Percentiles rank a stretch among this genome's conserved stretches.
phyloP scores from a whole-genome alignment of 179 eudicot species.

The Heliamphora pulchella region DNA sequence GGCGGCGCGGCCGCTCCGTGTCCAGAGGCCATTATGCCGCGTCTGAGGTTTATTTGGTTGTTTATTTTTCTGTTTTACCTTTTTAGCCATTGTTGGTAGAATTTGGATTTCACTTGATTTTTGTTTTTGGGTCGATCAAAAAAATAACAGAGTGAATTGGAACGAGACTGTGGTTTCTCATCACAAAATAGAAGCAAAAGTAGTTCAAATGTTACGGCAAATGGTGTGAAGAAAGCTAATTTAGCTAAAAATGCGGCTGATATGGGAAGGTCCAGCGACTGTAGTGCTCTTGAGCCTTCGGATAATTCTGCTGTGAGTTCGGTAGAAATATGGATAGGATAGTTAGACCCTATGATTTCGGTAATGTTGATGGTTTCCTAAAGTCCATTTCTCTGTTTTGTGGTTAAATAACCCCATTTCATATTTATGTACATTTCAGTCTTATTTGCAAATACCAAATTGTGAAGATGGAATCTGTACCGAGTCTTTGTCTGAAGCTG shows the following conservation, averaged over 20 bases:
- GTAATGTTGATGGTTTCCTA: background rate
- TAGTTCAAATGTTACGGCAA: conserved; percentile 16
- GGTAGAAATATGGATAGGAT: conserved; percentile 1
- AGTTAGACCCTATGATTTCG: background rate
- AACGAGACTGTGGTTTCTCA: conserved; percentile 24
- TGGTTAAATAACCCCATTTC: background rate
- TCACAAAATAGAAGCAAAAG: conserved; percentile 24
- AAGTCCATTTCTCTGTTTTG: background rate
- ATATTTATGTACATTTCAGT: conserved; percentile 21
- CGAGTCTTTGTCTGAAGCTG: conserved; percentile 53
- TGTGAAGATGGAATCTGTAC: conserved; percentile 50
- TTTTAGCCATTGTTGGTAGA: background rate
- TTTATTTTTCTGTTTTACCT: background rate
- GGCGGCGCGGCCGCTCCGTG: conserved; percentile 39
- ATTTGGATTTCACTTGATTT: background rate
- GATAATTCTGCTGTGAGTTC: conserved; percentile 46
- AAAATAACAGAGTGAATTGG: conserved; percentile 31
- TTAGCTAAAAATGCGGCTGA: conserved; percentile 34
- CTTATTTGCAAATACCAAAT: conserved; percentile 32
- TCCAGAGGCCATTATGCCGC: conserved; percentile 37
- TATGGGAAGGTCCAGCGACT: conserved; percentile 26
- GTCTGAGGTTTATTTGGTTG: conserved; percentile 33
- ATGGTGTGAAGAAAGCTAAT: conserved; percentile 17
- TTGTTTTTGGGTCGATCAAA: too few relatives aligned
- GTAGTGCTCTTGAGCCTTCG: conserved; percentile 36